phyloP scores from a whole-genome alignment of 2,329 filamentous ascomycete species.

The Pseudogymnoascus sp. region DNA sequence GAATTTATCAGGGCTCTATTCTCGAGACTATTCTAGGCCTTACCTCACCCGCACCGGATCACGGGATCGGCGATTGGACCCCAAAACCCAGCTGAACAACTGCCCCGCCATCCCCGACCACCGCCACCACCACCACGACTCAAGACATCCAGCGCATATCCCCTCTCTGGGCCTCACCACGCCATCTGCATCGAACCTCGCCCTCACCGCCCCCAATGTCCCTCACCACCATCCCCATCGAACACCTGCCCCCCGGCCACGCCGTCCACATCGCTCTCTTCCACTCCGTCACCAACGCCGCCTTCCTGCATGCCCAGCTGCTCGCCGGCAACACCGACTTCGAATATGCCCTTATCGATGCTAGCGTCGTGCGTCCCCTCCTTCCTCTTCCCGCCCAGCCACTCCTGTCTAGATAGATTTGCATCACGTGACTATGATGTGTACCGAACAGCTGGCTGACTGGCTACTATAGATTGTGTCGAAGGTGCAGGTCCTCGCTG shows the following conservation, averaged over 20 bases:
- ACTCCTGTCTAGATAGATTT: background rate
- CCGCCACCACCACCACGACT: background rate
- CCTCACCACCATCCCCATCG: conserved; percentile 59
- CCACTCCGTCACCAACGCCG: conserved; percentile 66
- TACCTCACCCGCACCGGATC: background rate
- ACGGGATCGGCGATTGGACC: background rate
- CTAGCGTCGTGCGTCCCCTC: conserved; percentile 53
- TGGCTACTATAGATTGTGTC: conserved; percentile 37
- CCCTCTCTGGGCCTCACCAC: background rate
- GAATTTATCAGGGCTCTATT: background rate
- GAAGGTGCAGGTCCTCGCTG: conserved; percentile 40
- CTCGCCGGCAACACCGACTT: conserved; percentile 77
- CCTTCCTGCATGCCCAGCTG: conserved; percentile 74
- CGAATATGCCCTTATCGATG: conserved; percentile 92
- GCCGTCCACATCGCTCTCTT: conserved; percentile 71
- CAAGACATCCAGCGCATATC: background rate
- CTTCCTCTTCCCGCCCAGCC: background rate
- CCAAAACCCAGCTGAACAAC: background rate
- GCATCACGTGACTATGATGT: conserved; percentile 15
- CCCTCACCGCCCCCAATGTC: conserved; percentile 33
- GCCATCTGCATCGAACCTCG: background rate
- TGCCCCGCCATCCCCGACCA: background rate
- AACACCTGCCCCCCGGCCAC: conserved; percentile 65
- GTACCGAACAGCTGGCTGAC: background rate
- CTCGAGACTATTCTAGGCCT: background rate